phyloP scores from a whole-genome alignment of 306 rosid species.

The Trichosanthes cucumerina region DNA sequence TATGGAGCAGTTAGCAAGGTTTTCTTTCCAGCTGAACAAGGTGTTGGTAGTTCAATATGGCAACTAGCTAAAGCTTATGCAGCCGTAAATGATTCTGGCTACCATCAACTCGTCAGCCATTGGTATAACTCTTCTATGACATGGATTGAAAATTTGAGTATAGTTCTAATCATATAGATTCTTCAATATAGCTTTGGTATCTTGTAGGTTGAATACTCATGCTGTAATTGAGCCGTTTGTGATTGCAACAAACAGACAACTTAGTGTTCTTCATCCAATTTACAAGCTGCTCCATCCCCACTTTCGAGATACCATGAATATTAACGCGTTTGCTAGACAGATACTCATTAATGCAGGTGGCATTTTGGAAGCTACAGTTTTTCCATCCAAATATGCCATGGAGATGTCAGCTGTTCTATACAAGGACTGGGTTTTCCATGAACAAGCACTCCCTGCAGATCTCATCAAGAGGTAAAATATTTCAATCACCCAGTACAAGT shows the following conservation, averaged over 20 bases:
- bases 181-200: conserved; percentile 18
- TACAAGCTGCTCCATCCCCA: conserved; percentile 39
- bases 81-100: conserved; percentile 36
- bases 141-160: not conserved
- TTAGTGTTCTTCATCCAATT: conserved; percentile 22
- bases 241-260: conserved; percentile 40
- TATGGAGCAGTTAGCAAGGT: conserved; percentile 41
- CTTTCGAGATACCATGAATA: conserved; percentile 47
- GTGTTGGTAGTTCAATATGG: conserved; percentile 23
- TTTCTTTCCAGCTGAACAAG: conserved; percentile 39
- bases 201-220: conserved; percentile 60
- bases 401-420: conserved; percentile 34
- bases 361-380: conserved; percentile 32
- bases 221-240: conserved; percentile 16
- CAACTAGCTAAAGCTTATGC: conserved; percentile 23
- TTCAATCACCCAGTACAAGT: not conserved
- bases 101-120: conserved; percentile 10
- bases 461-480: conserved; percentile 32
- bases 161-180: not conserved
- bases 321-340: conserved; percentile 40
- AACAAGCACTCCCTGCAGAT: conserved; percentile 16
- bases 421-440: conserved; percentile 36
- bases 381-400: conserved; percentile 33
- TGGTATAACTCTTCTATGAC: not conserved
- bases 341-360: conserved; percentile 38